phyloP scores from a whole-genome alignment of 108 stramenopile species.

The Skeletonema potamos region DNA sequence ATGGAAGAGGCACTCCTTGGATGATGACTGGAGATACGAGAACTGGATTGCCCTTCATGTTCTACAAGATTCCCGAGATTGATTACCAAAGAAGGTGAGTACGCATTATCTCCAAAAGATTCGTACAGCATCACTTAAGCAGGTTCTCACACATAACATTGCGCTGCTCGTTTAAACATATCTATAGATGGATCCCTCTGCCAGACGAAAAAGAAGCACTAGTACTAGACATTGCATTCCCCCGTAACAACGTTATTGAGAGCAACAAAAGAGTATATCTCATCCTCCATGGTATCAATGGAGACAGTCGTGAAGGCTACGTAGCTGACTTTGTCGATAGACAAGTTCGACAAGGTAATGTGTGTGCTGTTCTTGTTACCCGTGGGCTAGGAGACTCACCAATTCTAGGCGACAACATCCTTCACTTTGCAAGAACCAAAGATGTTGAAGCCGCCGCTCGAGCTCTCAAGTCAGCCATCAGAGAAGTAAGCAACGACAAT shows the following conservation, averaged over 20 bases:
- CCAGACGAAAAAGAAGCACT: constrained; percentile 61
- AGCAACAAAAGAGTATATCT: constrained; percentile 69
- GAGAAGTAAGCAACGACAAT: neutral
- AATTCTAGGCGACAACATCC: constrained; percentile 60
- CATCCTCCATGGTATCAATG: constrained; percentile 89
- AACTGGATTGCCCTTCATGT: constrained; percentile 76
- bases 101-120: neutral
- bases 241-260: constrained; percentile 48
- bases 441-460: constrained; percentile 72
- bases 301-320: constrained; percentile 82
- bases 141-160: neutral
- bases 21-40: constrained; percentile 75
- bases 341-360: constrained; percentile 51
- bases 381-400: constrained; percentile 84
- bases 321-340: constrained; percentile 70
- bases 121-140: neutral
- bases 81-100: constrained; percentile 42
- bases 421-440: constrained; percentile 81
- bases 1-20: constrained; percentile 66
- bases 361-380: constrained; percentile 76
- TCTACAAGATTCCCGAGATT: constrained; percentile 37
- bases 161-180: neutral
- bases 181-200: constrained; percentile 52
- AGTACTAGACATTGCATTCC: constrained; percentile 81
- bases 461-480: constrained; percentile 54